These are phyloP conservation scores for Clonostachys rosea DNA, from an alignment of 2,329 filamentous ascomycete species.

Conservation along the genomic window DNA sequence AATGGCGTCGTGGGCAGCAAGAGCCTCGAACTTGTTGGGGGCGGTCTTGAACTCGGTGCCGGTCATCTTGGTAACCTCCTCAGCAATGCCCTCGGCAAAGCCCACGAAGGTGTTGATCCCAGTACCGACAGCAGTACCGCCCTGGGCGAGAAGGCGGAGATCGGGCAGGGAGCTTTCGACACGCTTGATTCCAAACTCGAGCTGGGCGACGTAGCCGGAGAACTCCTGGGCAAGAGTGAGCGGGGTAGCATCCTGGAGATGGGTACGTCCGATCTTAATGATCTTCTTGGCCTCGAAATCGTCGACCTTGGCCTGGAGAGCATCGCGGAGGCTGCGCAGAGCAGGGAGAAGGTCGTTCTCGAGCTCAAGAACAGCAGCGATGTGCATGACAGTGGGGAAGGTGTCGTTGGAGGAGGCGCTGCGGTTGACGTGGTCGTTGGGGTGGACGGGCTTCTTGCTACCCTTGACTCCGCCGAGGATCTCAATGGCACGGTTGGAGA, in stretches of 20 bases:
- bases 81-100: constrained; percentile 89
- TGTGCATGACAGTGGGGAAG: constrained; percentile 99
- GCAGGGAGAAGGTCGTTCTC: constrained; percentile 82
- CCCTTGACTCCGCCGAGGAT: constrained; percentile 93
- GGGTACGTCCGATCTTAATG: constrained; percentile 98
- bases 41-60: constrained; percentile 92
- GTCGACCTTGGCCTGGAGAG: constrained; percentile 83
- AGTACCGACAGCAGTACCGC: constrained; percentile 93
- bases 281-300: constrained; percentile 81
- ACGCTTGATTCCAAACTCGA: constrained; percentile 85
- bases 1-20: constrained; percentile 92
- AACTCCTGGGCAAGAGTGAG: constrained; percentile 96
- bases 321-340: constrained; percentile 74
- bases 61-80: constrained; percentile 88
- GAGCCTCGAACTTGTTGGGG: constrained; percentile 97
- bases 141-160: constrained; percentile 84
- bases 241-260: constrained; percentile 95
- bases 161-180: constrained; percentile 79
- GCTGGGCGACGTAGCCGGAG: constrained; percentile 92
- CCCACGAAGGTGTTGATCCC: constrained; percentile 97
- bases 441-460: constrained; percentile 96
- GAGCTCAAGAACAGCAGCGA: constrained; percentile 90
- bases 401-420: constrained; percentile 98
- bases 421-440: constrained; percentile 99
- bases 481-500: constrained; percentile 98